These are phyloP conservation scores for Amphicarpaea edgeworthii DNA, from an alignment of 306 rosid genomes.

Conservation along the genomic window DNA sequence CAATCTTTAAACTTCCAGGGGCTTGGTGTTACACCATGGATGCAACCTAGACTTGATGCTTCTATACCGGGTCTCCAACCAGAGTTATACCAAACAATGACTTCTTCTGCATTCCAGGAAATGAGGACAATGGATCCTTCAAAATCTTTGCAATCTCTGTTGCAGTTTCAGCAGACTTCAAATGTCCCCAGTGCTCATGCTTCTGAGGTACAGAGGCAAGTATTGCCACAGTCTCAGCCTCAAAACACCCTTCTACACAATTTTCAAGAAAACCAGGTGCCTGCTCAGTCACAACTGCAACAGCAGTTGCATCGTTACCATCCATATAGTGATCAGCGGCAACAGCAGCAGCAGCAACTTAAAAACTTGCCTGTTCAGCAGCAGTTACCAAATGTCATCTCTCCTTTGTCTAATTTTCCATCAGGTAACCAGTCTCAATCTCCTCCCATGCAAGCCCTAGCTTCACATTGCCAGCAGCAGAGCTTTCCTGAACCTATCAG, in stretches of 20 bases:
- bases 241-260: conserved; percentile 65
- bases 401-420: conserved; percentile 72
- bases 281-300: conserved; percentile 59
- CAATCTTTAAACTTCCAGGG: conserved; percentile 83
- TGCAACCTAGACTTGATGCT: conserved; percentile 84
- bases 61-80: conserved; percentile 77
- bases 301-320: conserved; percentile 72
- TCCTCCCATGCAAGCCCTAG: conserved; percentile 64
- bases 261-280: conserved; percentile 62
- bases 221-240: conserved; percentile 76
- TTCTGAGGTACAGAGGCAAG: conserved; percentile 66
- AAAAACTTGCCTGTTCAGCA: conserved; percentile 67
- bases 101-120: conserved; percentile 88
- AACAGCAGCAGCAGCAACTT: conserved; percentile 59
- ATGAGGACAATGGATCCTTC: conserved; percentile 76
- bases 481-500: conserved; percentile 67
- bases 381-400: conserved; percentile 61
- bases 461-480: conserved; percentile 74
- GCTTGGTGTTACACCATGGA: conserved; percentile 81
- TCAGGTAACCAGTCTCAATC: conserved; percentile 70
- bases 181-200: conserved; percentile 64
- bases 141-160: conserved; percentile 63
- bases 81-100: conserved; percentile 86
- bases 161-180: conserved; percentile 79
- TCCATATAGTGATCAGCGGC: conserved; percentile 62